Percentiles rank a stretch among this genome's conserved stretches.
Conservation (phyloP, 257 asterid genomes). For the Vinca minor region DNA sequence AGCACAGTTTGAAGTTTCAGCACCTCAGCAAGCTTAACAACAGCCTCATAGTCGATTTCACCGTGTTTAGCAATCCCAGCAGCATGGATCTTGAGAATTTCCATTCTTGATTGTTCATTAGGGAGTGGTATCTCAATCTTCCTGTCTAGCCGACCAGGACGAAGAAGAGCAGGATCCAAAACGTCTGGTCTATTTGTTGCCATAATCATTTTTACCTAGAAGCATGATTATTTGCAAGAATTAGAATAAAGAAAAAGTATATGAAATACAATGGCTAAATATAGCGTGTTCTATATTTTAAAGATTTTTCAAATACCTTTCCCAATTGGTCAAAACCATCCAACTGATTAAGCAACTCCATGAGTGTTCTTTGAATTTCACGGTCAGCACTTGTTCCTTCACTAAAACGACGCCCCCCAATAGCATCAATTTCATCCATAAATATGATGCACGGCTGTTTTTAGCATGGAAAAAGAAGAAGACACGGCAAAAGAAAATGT, state of each 20-base stretch:
- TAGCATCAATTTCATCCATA: conserved; percentile 98
- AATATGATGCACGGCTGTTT: conserved; percentile 90
- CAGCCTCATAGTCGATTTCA: conserved; percentile 94
- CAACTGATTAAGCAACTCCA: conserved; percentile 92
- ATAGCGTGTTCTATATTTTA: too few species aligned
- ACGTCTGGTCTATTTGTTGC: conserved; percentile 96
- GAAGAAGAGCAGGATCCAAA: conserved; percentile 94
- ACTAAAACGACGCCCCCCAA: conserved; percentile 92
- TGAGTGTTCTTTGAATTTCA: conserved; percentile 91
- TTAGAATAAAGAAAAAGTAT: too few species aligned
- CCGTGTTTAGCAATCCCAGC: conserved; percentile 96
- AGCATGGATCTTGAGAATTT: conserved; percentile 87
- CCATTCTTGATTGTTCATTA: conserved; percentile 90
- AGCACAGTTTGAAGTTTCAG: neutral
- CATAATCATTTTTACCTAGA: conserved; percentile 96
- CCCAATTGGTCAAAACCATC: conserved; percentile 98
- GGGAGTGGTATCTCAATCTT: conserved; percentile 95
- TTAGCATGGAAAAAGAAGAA: neutral
- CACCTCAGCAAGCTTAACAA: conserved; percentile 95
- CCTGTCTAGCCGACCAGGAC: conserved; percentile 93
- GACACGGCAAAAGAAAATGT: neutral
- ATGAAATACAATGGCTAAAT: neutral
- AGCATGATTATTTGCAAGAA: neutral
- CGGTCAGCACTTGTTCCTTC: conserved; percentile 99
- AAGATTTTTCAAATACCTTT: conserved; percentile 43